Evolutionary conservation across 345 rosid species (phyloP).

Genomic region (Hirschfeldia incana): DNA sequence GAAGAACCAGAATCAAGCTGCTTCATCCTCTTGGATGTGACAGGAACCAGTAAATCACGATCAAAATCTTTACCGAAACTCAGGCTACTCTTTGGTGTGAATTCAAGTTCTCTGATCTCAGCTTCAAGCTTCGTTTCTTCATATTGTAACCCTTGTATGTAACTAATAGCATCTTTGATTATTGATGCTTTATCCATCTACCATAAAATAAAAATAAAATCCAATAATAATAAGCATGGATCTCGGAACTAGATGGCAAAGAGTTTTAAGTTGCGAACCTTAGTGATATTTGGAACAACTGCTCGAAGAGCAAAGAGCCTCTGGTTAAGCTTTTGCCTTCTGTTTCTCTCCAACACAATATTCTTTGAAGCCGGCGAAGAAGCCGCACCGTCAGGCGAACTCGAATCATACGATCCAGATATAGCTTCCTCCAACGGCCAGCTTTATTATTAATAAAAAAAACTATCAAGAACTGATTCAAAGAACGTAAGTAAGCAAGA

Average conservation of each 20-base stretch:
- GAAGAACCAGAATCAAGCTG: slow-evolving; percentile 46
- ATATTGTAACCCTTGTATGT: slow-evolving; percentile 78
- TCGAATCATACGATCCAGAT: slow-evolving; percentile 77
- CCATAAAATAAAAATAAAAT: not conserved
- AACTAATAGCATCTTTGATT: slow-evolving; percentile 87
- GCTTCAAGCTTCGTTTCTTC: slow-evolving; percentile 69
- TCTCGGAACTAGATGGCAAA: not conserved
- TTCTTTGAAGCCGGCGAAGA: slow-evolving; percentile 82
- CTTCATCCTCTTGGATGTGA: slow-evolving; percentile 77
- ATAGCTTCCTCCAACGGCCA: slow-evolving; percentile 59
- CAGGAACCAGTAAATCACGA: slow-evolving; percentile 54
- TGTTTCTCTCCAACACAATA: slow-evolving; percentile 82
- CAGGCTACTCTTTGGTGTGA: slow-evolving; percentile 43
- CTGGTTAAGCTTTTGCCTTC: slow-evolving; percentile 90
- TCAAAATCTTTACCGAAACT: slow-evolving; percentile 50
- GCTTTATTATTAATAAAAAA: slow-evolving; percentile 22
- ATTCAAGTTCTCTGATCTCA: slow-evolving; percentile 78
- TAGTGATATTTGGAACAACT: slow-evolving; percentile 92
- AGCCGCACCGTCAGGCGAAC: slow-evolving; percentile 90
- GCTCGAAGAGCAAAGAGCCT: slow-evolving; percentile 86
- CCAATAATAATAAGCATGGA: slow-evolving; percentile 6
- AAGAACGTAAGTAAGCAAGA: not conserved
- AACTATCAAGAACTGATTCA: not conserved
- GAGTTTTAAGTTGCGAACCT: slow-evolving; percentile 45
- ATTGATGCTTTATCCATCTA: slow-evolving; percentile 99